A percentile compares a stretch with the other conserved stretches of the same genome.
Evolutionary conservation across 768 basidiomycete genomes (phyloP).

Genomic region (Asterophora parasitica): DNA sequence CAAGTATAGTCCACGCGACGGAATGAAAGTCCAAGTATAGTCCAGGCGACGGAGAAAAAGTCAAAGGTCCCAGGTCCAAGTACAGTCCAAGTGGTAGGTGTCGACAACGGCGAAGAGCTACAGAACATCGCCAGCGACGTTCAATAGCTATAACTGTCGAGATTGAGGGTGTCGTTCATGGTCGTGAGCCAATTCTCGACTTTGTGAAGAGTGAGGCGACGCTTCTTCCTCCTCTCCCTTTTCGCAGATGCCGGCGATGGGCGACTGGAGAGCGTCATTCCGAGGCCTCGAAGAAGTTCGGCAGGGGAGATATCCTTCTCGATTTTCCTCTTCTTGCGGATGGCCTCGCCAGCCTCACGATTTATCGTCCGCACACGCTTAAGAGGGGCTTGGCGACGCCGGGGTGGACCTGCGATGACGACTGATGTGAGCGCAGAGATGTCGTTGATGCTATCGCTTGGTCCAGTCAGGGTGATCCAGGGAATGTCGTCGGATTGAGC

Average conservation of each 20-base stretch:
- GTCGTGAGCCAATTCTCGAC: no score
- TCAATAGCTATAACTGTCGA: neutral
- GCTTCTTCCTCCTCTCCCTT: neutral
- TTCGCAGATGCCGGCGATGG: neutral
- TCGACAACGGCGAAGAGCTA: no score
- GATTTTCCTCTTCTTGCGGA: neutral
- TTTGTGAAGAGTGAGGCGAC: no score
- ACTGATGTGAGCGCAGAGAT: neutral
- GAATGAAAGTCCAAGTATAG: no score
- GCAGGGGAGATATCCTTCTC: neutral
- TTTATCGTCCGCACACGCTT: conserved; percentile 1
- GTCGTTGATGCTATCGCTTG: neutral
- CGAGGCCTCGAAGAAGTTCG: neutral
- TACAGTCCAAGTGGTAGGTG: no score
- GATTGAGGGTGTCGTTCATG: no score
- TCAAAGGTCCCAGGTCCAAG: no score
- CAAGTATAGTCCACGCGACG: no score
- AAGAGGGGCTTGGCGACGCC: neutral
- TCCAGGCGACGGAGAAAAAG: no score
- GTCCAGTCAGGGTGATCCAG: neutral
- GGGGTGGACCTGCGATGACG: neutral
- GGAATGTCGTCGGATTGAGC: neutral
- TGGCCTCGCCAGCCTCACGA: neutral
- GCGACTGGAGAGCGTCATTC: neutral
- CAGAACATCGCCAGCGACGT: neutral